Evolutionary conservation across 2,329 filamentous ascomycete genomes (phyloP), one percentile per base, ranked within the genome.

Genomic region (Fusarium duplospermum): DNA sequence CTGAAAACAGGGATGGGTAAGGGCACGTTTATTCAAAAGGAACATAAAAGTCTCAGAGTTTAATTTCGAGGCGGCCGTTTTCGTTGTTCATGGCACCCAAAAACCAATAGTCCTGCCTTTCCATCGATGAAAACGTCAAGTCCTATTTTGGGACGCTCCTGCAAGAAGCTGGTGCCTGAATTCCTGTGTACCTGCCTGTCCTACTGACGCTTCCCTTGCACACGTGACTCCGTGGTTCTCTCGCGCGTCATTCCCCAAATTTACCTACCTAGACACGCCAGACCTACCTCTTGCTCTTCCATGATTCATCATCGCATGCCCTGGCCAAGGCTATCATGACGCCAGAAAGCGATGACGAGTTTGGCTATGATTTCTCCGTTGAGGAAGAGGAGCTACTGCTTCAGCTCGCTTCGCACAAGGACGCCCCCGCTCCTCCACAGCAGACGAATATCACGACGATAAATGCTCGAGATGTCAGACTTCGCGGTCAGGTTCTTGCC

Each of bases 371-470:
- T 72, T 80, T 87, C 50, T 84, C 85, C 4, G 71, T 79, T 1
- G 86, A 88, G 31, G 86, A 88, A 33, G 87, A 79, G 54, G 72
- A 88, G 67, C 74, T 84, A 45, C 70, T 84, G 52, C 75, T 87
- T 18, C 76, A 82, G 59, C 77, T 85, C 42, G 78, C 78, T 54
- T 75, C 80, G 16, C 67, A 78, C 36, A 67, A 69, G 22, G 62
- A 75, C 20, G 42, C 29, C 52, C 33, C 52, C 54, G 38, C 52
- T 67, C 38, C 38, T 29, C 42, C 61, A 1, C 42, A 69, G n/a
- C 66, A 78, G 68, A 38, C 42, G 7, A 66, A 35, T 22, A 57
- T 72, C 6, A 61, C 61, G 10, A 71, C 70, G 27, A 72, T 78
- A 68, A 78, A 80, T 65, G 61, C 72, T 35, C 76, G 78, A 14